Base-by-base conservation (phyloP, 2,329 filamentous ascomycete genomes). In the Aspergillus candidus region DNA sequence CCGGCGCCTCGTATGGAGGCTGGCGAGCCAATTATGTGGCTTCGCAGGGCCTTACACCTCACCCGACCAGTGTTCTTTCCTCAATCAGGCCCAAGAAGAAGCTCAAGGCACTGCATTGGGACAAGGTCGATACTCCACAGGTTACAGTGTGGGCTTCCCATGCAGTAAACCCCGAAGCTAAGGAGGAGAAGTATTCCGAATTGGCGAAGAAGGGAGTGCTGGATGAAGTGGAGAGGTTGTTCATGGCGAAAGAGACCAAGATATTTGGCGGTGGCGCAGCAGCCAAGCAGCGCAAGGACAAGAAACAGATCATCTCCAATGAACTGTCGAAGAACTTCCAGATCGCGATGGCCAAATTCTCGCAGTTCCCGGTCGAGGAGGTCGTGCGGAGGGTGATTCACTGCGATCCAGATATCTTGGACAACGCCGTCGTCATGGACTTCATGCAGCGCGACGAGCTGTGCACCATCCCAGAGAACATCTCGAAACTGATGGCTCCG, bases 51-150 rank as follows among this genome's bases (percentile, higher is more conserved):
- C 77, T 79, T 48, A 69, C 72, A 14, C 63, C 76, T 4, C 61
- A 76, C 11, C 70, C 80, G 15, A 78, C 80, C 6, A 74, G 88
- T 54, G 81, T 84, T 35, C 71, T 94, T 57, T 84, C 88, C 31
- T 86, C 89, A 48, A 87, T 89, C 41, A 77, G 91, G 56, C 89
- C 93, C 15, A 97, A 96, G 79, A 97, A 95, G 82, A 98, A 97
- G 76, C 88, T 98, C 68, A 98, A 98, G 80, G 91, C 91, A 47
- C 77, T 98, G 55, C 93, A 98, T 72, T 97, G 93, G 91, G 93
- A 98, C 71, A 97, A 97, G 74, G 88, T 98, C 43, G 93, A 98
- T 68, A 80, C 86, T 41, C 87, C 89, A 15, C 82, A 93, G 63
- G 86, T 88, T 40, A 96, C 91, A 42, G 87, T 96, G 57, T 97